phyloP scores from a whole-genome alignment of 73 alveolate species.

The Blepharisma japonicum region DNA sequence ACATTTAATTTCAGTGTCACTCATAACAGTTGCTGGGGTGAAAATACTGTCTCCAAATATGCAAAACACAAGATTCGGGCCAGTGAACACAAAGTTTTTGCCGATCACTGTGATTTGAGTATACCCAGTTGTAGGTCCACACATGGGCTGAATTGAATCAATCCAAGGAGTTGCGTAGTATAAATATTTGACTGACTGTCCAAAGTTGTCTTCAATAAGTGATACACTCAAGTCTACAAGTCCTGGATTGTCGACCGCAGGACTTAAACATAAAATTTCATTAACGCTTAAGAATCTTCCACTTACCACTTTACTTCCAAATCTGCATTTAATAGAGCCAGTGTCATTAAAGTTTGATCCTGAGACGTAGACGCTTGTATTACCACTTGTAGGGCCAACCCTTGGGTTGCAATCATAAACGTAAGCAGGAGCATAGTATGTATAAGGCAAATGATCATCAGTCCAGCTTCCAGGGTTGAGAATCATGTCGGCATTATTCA shows the following conservation, averaged over 20 bases:
- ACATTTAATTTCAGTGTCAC: conserved; percentile 71
- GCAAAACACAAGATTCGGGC: conserved; percentile 67
- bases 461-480: conserved; percentile 73
- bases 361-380: conserved; percentile 66
- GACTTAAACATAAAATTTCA: conserved; percentile 73
- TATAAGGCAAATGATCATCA: conserved; percentile 73
- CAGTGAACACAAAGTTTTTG: conserved; percentile 75
- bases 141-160: conserved; percentile 67
- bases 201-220: conserved; percentile 74
- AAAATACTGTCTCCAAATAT: conserved; percentile 64
- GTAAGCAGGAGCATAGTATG: conserved; percentile 86
- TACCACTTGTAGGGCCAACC: conserved; percentile 85
- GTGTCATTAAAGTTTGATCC: conserved; percentile 89
- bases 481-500: conserved; percentile 40
- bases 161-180: conserved; percentile 77
- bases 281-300: conserved; percentile 68
- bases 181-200: conserved; percentile 65
- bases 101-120: conserved; percentile 85
- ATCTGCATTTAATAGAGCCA: conserved; percentile 66
- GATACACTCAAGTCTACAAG: conserved; percentile 77
- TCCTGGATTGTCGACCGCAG: conserved; percentile 78
- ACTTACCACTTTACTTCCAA: conserved; percentile 74
- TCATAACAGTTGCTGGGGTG: conserved; percentile 86
- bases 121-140: conserved; percentile 91
- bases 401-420: conserved; percentile 76